Percentiles rank a stretch among this genome's conserved stretches.
phyloP scores from a whole-genome alignment of 1,139 yeast species.

The Eremothecium coryli region DNA sequence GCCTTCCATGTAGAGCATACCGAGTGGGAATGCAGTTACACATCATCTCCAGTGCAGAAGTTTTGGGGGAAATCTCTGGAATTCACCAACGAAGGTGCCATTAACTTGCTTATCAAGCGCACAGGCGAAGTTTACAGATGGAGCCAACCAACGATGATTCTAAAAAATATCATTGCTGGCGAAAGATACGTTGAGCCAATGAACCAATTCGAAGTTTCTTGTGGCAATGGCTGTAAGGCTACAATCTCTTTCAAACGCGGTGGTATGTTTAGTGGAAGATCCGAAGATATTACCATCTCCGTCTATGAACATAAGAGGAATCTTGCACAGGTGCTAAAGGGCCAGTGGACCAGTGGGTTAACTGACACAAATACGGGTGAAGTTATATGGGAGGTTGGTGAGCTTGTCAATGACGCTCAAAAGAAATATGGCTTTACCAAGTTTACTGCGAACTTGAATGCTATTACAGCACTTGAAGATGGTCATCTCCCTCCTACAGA shows the following conservation, averaged over 20 bases:
- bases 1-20: conserved; percentile 68
- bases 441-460: conserved; percentile 74
- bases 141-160: conserved; percentile 71
- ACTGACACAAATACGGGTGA: conserved; percentile 30
- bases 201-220: conserved; percentile 55
- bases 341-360: conserved; percentile 28
- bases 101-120: conserved; percentile 44
- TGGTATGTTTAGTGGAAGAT: conserved; percentile 75
- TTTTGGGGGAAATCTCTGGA: conserved; percentile 95
- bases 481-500: conserved; percentile 72
- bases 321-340: conserved; percentile 20
- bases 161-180: conserved; percentile 87
- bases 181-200: conserved; percentile 91
- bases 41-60: conserved; percentile 76
- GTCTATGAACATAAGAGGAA: conserved; percentile 37
- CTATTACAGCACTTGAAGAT: conserved; percentile 61
- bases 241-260: conserved; percentile 63
- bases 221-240: conserved; percentile 61
- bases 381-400: conserved; percentile 32
- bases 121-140: conserved; percentile 71
- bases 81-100: conserved; percentile 61
- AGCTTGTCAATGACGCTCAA: conserved; percentile 46
- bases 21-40: conserved; percentile 67
- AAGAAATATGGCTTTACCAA: conserved; percentile 77
- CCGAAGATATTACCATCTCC: conserved; percentile 62